Evolutionary conservation across 306 rosid genomes (phyloP).

Genomic region (Rosa persica): DNA sequence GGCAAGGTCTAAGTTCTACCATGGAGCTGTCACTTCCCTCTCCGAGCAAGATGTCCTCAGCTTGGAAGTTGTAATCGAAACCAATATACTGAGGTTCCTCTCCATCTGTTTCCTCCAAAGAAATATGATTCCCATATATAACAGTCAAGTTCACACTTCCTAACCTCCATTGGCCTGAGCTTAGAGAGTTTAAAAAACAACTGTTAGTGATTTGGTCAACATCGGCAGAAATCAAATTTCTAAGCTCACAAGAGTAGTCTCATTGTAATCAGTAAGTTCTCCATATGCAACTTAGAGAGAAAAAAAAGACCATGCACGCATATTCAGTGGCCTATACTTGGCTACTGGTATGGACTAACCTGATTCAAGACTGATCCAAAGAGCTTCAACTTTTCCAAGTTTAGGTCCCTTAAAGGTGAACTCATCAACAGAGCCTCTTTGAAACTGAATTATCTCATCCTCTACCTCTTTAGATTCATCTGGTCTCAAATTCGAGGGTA

Average conservation of each 20-base stretch:
- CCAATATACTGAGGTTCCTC: slow-evolving; percentile 30
- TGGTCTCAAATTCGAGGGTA: slow-evolving; percentile 49
- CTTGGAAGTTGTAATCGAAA: slow-evolving; percentile 53
- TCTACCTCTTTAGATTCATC: slow-evolving; percentile 38
- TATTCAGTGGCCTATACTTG: neutral
- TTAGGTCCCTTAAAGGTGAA: slow-evolving; percentile 78
- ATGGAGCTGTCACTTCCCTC: slow-evolving; percentile 64
- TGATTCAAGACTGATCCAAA: slow-evolving; percentile 88
- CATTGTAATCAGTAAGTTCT: neutral
- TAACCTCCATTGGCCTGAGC: slow-evolving; percentile 92
- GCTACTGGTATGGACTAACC: slow-evolving; percentile 46
- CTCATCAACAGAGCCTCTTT: slow-evolving; percentile 71
- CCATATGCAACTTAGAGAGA: neutral
- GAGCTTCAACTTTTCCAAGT: slow-evolving; percentile 52
- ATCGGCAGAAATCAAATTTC: neutral
- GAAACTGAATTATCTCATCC: slow-evolving; percentile 49
- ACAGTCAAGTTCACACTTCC: slow-evolving; percentile 57
- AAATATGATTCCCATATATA: slow-evolving; percentile 35
- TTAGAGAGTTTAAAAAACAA: slow-evolving; percentile 39
- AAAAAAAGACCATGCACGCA: neutral
- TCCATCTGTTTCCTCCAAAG: slow-evolving; percentile 36
- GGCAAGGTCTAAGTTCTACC: slow-evolving; percentile 71
- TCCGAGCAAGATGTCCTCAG: slow-evolving; percentile 67
- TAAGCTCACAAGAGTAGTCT: neutral
- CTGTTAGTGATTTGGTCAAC: slow-evolving; percentile 29